Conservation (phyloP, 2,329 filamentous ascomycete species). For the Cladophialophora bantiana region DNA sequence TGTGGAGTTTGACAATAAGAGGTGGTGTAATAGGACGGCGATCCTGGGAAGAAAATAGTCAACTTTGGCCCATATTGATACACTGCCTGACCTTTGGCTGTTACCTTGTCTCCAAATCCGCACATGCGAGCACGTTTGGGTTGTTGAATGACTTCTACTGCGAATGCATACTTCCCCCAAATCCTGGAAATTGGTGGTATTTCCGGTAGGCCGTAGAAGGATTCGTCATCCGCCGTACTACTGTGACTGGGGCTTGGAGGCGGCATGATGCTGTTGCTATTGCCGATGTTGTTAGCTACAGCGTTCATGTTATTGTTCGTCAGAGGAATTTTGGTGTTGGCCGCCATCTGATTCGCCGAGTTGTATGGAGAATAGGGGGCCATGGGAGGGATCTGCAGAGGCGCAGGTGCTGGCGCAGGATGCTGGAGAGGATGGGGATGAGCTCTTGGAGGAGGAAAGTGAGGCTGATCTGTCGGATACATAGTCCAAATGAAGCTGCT, state of each 20-base stretch:
- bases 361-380: constrained; percentile 27
- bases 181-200: constrained; percentile 51
- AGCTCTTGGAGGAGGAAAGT: constrained; percentile 23
- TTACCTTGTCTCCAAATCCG: constrained; percentile 96
- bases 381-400: constrained; percentile 18
- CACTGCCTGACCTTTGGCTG: constrained; percentile 36
- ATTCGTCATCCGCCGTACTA: constrained; percentile 40
- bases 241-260: constrained; percentile 47
- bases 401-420: constrained; percentile 20
- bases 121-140: constrained; percentile 95
- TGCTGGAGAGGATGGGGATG: constrained; percentile 11
- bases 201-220: constrained; percentile 38
- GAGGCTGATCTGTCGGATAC: constrained; percentile 28
- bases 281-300: constrained; percentile 1
- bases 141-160: constrained; percentile 84
- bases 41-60: constrained; percentile 65
- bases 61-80: constrained; percentile 5
- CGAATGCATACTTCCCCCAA: constrained; percentile 57
- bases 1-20: constrained; percentile 84
- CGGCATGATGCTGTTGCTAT: constrained; percentile 37
- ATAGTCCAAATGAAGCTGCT: constrained; percentile 9
- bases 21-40: constrained; percentile 94
- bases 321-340: not conserved
- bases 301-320: constrained; percentile 9
- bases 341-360: constrained; percentile 7